Evolutionary conservation across 345 rosid species (phyloP).

Genomic region (Viola odorata): DNA sequence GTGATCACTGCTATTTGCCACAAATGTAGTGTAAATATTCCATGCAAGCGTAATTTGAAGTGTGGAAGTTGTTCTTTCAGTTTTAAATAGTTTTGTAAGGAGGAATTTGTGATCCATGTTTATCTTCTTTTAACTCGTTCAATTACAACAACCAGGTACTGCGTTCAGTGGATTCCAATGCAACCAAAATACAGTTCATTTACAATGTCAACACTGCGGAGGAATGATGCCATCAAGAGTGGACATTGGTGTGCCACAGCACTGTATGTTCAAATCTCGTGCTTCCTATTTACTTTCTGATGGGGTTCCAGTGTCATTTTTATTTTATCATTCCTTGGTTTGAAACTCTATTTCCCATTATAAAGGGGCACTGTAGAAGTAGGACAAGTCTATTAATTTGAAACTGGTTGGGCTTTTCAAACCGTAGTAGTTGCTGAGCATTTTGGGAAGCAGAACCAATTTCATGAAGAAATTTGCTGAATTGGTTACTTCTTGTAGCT

Average conservation of each 20-base stretch:
- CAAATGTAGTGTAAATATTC: too few relatives aligned
- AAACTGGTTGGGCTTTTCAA: too few relatives aligned
- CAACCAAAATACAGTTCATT: conserved; percentile 51
- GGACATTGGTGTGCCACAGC: conserved; percentile 57
- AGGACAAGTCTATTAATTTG: too few relatives aligned
- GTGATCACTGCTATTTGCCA: too few relatives aligned
- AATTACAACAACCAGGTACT: conserved; percentile 35
- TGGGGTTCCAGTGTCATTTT: background rate
- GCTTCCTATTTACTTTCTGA: background rate
- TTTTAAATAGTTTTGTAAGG: too few relatives aligned
- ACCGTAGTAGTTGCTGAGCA: too few relatives aligned
- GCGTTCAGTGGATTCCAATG: conserved; percentile 57
- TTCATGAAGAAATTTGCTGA: too few relatives aligned
- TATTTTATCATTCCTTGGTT: background rate
- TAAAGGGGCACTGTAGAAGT: background rate
- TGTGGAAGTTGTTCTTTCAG: too few relatives aligned
- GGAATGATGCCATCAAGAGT: conserved; percentile 85
- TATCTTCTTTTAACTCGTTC: conserved; percentile 3
- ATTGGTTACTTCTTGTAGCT: background rate
- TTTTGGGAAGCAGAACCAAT: too few relatives aligned
- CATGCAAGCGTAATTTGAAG: too few relatives aligned
- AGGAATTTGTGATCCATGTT: background rate
- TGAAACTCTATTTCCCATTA: background rate
- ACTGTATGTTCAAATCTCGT: conserved; percentile 51
- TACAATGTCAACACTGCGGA: conserved; percentile 77